These are phyloP conservation scores for Linaria vulgaris DNA, from an alignment of 257 asterid genomes.

Conservation along the genomic window DNA sequence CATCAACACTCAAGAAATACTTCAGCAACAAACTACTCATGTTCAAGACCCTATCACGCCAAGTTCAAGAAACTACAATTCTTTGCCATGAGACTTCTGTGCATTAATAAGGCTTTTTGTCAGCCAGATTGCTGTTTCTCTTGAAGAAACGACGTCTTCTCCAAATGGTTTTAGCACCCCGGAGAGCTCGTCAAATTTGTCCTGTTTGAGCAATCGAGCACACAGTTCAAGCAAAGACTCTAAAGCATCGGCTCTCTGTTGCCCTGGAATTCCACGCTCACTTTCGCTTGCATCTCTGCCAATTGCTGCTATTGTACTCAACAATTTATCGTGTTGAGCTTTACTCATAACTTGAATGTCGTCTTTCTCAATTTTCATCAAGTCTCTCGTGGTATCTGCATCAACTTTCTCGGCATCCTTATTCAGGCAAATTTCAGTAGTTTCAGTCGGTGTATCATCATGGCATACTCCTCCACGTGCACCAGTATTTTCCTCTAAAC, in stretches of 20 bases:
- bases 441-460: slow-evolving; percentile 13
- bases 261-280: slow-evolving; percentile 42
- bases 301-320: slow-evolving; percentile 32
- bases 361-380: slow-evolving; percentile 31
- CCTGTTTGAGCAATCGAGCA: slow-evolving; percentile 77
- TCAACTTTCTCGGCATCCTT: slow-evolving; percentile 33
- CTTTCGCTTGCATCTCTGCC: slow-evolving; percentile 31
- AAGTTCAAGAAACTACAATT: slow-evolving; percentile 32
- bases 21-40: too few relatives aligned
- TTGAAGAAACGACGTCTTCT: slow-evolving; percentile 74
- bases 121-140: slow-evolving; percentile 96
- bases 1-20: slow-evolving; percentile 3
- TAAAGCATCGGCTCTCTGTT: slow-evolving; percentile 79
- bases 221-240: slow-evolving; percentile 93
- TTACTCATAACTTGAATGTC: slow-evolving; percentile 18
- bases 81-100: slow-evolving; percentile 53
- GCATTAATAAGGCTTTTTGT: slow-evolving; percentile 77
- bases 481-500: slow-evolving; percentile 23
- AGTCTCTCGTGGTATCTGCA: slow-evolving; percentile 18
- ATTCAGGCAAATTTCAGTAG: slow-evolving; percentile 4
- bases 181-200: slow-evolving; percentile 82
- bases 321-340: slow-evolving; percentile 15
- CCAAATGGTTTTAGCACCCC: slow-evolving; percentile 90
- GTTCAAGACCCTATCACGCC: neutral
- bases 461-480: slow-evolving; percentile 12